These are phyloP conservation scores for Waltiozyma sp. DNA, from an alignment of 1,139 yeast species.

Conservation along the genomic window DNA sequence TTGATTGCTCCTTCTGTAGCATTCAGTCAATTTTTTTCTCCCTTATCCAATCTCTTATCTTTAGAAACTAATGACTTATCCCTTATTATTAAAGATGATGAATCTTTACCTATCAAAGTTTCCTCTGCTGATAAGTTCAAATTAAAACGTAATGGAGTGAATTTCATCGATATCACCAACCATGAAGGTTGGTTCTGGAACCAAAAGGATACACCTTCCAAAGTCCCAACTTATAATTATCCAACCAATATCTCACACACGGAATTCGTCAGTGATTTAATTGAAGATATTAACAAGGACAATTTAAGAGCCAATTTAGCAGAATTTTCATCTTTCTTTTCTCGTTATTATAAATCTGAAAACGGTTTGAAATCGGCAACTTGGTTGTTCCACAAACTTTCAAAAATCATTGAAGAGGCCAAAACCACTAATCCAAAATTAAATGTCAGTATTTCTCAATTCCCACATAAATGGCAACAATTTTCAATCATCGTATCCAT, in stretches of 20 bases:
- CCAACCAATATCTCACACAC: conserved; percentile 36
- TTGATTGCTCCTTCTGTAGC: background rate
- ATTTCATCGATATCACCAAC: conserved; percentile 64
- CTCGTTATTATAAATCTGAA: conserved; percentile 72
- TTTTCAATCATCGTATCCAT: conserved; percentile 42
- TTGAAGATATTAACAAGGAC: conserved; percentile 27
- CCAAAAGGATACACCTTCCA: conserved; percentile 25
- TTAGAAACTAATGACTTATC: conserved; percentile 2
- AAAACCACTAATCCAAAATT: conserved; percentile 6
- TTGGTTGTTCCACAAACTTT: conserved; percentile 52
- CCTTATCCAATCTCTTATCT: background rate
- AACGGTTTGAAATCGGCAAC: conserved; percentile 61
- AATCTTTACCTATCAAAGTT: conserved; percentile 25
- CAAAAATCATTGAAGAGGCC: conserved; percentile 27
- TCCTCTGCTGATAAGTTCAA: conserved; percentile 47
- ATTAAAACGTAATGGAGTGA: conserved; percentile 41
- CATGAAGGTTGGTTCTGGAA: conserved; percentile 25
- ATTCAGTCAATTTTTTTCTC: background rate
- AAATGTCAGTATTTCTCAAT: conserved; percentile 26
- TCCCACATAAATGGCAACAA: conserved; percentile 48
- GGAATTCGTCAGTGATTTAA: conserved; percentile 31
- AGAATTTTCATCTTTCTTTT: conserved; percentile 56
- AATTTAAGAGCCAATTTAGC: conserved; percentile 45
- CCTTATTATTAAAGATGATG: conserved; percentile 10
- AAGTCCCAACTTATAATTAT: conserved; percentile 37